A percentile compares a stretch with the other conserved stretches of the same genome.
These are phyloP conservation scores for Globisporangium rhizosaccharum DNA, from an alignment of 352 stramenopile species.

Conservation along the genomic window DNA sequence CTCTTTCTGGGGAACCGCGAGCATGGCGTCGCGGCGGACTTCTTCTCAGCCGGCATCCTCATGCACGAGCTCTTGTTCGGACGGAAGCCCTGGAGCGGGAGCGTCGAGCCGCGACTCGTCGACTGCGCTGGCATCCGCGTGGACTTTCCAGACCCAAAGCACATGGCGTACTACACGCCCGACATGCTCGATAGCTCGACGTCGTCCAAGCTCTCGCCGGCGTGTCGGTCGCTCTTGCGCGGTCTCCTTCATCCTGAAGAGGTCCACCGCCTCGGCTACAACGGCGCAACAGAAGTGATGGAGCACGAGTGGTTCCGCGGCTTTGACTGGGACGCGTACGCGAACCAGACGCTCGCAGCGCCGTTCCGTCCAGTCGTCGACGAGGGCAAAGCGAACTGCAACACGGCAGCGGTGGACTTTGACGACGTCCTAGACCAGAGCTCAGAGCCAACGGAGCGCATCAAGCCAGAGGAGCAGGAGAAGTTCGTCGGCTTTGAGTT, in stretches of 20 bases:
- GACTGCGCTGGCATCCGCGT: slow-evolving; percentile 21
- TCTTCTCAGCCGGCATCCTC: slow-evolving; percentile 63
- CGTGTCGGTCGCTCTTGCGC: slow-evolving; percentile 42
- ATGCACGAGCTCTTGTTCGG: slow-evolving; percentile 46
- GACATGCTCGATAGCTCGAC: slow-evolving; percentile 33
- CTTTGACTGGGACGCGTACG: slow-evolving; percentile 56
- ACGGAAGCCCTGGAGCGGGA: slow-evolving; percentile 35
- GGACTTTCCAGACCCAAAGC: slow-evolving; percentile 19
- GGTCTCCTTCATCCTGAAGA: slow-evolving; percentile 46
- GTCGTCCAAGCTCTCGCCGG: slow-evolving; percentile 17
- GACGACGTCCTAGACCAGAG: slow-evolving; percentile 57
- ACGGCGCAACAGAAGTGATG: slow-evolving; percentile 34
- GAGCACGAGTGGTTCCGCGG: slow-evolving; percentile 44
- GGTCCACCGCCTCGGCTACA: slow-evolving; percentile 30
- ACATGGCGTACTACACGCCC: slow-evolving; percentile 44
- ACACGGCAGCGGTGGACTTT: slow-evolving; percentile 57
- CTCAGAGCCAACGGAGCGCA: slow-evolving; percentile 16
- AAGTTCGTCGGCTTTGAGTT: slow-evolving; percentile 56
- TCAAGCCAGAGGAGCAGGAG: slow-evolving; percentile 42
- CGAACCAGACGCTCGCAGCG: slow-evolving; percentile 21
- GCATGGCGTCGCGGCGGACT: slow-evolving; percentile 52
- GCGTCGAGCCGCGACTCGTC: slow-evolving; percentile 28
- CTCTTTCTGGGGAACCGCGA: slow-evolving; percentile 47
- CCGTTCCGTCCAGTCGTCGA: slow-evolving; percentile 52
- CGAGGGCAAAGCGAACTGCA: slow-evolving; percentile 54